Evolutionary conservation across 495 filamentous ascomycete genomes (phyloP), one percentile per base, ranked within the genome.

Genomic region (Sporormia fimetaria): DNA sequence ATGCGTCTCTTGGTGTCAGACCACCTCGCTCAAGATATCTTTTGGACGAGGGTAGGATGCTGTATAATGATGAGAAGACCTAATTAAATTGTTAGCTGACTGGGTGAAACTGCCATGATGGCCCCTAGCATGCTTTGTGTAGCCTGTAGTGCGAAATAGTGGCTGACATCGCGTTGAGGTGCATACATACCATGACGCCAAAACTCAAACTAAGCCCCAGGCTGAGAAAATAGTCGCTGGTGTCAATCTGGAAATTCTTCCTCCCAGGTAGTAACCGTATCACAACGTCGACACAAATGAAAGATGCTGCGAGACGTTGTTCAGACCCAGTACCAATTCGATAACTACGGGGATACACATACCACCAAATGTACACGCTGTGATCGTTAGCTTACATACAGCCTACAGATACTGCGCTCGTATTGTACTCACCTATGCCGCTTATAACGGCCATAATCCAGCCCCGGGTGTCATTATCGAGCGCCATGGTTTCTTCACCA

Each of bases 21-120:
- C 76, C 76, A 40, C 74, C 79, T 29, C 74, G 68, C 14, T 67
- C 62, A 7, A 98, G 70, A 58, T 88, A 93, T 15, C 69, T 66
- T 50, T 77, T 80, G 3, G 90, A 74, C 10, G 80, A 81, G 10
- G 90, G 90, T 12, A 98, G 74, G 80, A 98, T 95, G 59, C 81
- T 87, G 55, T 90, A 93, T 20, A 98, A 62, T 1, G 92, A 81
- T 38, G 87, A 94, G 56, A 94, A 98, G 12, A 95, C 68, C 87
- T 95, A 55, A 6, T 25, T 17, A 15, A 24, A 36, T 0, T 12
- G 31, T 40, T 6, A 38, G 21, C 30, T 18, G 20, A 6, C 26
- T 54, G 44, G 56, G 47, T 23, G 48, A 40, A 47, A 22, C 45
- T 10, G 6, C 6, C 6, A 7, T 14, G 6, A 6, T 15, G 17